phyloP scores from a whole-genome alignment of 78 protist species.

The Tieghemostelium lacteum region DNA sequence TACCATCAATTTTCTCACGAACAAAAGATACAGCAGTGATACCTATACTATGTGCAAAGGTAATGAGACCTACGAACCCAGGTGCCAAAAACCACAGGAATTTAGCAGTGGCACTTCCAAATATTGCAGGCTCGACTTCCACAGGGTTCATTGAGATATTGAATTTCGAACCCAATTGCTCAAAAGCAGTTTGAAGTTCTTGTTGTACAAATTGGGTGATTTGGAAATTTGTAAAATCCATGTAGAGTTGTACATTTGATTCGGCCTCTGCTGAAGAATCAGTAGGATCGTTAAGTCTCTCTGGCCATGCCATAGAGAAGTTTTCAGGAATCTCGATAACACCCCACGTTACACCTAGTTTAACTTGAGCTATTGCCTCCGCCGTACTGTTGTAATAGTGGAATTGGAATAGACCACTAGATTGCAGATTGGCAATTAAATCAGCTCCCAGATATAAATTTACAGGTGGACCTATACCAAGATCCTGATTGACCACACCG shows the following conservation, averaged over 20 bases:
- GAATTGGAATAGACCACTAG: background rate
- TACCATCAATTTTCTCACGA: slow-evolving; percentile 55
- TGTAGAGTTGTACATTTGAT: background rate
- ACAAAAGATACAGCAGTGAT: slow-evolving; percentile 50
- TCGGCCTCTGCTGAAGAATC: background rate
- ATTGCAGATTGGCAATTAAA: background rate
- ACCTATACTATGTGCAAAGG: slow-evolving; percentile 28
- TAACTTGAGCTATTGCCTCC: slow-evolving; percentile 17
- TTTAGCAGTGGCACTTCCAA: slow-evolving; percentile 21
- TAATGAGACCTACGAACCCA: slow-evolving; percentile 48
- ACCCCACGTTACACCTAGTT: slow-evolving; percentile 28
- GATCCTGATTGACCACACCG: slow-evolving; percentile 48
- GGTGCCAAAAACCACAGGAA: slow-evolving; percentile 80
- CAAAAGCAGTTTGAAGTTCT: slow-evolving; percentile 13
- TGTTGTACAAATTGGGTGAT: slow-evolving; percentile 13
- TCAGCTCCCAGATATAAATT: too few relatives aligned
- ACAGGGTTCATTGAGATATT: slow-evolving; percentile 28
- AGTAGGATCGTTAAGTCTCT: background rate
- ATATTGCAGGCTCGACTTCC: slow-evolving; percentile 31
- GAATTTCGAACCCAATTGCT: background rate
- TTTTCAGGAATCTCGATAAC: slow-evolving; percentile 4
- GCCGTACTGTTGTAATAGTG: slow-evolving; percentile 3
- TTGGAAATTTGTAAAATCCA: slow-evolving; percentile 60
- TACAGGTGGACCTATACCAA: background rate
- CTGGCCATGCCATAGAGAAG: background rate